These are phyloP conservation scores for Turnera subulata DNA, from an alignment of 345 rosid species.

Conservation along the genomic window DNA sequence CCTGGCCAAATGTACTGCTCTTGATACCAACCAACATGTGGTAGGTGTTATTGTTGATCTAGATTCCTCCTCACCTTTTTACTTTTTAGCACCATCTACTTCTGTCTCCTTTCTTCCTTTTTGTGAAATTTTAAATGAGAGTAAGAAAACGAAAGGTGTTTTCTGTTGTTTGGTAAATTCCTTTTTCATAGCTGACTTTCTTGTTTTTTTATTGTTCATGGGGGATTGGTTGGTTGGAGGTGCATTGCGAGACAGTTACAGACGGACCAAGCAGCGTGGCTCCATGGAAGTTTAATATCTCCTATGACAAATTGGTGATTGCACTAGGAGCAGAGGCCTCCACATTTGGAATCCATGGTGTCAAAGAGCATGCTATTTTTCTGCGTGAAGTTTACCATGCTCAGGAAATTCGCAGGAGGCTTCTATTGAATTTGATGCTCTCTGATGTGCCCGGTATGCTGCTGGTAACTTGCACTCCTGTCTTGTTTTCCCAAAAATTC, in stretches of 20 bases:
- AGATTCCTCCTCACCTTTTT: no score
- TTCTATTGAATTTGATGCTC: constrained; percentile 91
- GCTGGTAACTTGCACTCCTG: background rate
- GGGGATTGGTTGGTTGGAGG: constrained; percentile 45
- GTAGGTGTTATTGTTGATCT: no score
- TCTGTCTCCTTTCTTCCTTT: background rate
- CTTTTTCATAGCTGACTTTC: background rate
- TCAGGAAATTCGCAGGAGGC: constrained; percentile 84
- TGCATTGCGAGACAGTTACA: constrained; percentile 77
- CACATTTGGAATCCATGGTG: constrained; percentile 84
- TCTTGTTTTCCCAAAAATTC: background rate
- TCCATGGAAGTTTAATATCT: constrained; percentile 71
- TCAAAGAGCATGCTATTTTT: constrained; percentile 65
- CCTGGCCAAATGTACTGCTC: constrained; percentile 57
- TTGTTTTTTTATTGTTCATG: constrained; percentile 6
- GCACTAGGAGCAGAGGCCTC: constrained; percentile 84
- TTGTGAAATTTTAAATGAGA: background rate
- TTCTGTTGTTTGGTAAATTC: no score
- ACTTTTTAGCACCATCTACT: no score
- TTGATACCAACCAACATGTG: constrained; percentile 57
- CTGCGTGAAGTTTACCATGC: constrained; percentile 94
- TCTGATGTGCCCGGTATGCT: constrained; percentile 77
- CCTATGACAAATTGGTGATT: constrained; percentile 83
- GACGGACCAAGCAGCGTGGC: constrained; percentile 45
- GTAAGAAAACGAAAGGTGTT: no score